phyloP scores from a whole-genome alignment of 148 eudicot genomes.

The Suaeda aralocaspica region DNA sequence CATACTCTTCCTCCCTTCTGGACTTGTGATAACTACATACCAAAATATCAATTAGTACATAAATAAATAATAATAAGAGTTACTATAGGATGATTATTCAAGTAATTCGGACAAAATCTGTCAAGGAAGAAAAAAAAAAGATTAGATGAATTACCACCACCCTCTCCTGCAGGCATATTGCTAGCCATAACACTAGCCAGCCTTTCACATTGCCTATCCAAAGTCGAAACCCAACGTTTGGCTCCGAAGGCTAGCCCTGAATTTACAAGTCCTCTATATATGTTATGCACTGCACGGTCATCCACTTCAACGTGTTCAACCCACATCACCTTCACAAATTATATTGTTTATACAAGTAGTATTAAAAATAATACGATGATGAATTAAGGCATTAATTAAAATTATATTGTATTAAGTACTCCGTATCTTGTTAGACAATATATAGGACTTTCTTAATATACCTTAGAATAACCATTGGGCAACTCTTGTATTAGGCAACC shows the following conservation, averaged over 20 bases:
- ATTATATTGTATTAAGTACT: too few relatives aligned
- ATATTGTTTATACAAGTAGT: neutral
- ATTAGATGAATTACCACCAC: constrained; percentile 50
- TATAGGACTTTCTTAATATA: constrained; percentile 6
- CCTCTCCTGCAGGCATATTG: constrained; percentile 84
- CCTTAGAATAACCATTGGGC: constrained; percentile 92
- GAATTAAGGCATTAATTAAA: too few relatives aligned
- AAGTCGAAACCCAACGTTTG: constrained; percentile 79
- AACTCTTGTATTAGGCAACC: constrained; percentile 87
- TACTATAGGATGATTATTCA: too few relatives aligned
- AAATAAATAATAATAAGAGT: too few relatives aligned
- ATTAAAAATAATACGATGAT: too few relatives aligned
- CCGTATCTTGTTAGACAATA: too few relatives aligned
- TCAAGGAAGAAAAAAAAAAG: too few relatives aligned
- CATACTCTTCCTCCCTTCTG: constrained; percentile 98
- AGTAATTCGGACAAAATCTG: too few relatives aligned
- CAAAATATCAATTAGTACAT: too few relatives aligned
- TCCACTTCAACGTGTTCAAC: constrained; percentile 89
- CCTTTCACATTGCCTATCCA: constrained; percentile 84
- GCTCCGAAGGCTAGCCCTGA: constrained; percentile 90
- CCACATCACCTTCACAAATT: constrained; percentile 60
- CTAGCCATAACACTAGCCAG: constrained; percentile 89
- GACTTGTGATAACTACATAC: constrained; percentile 62
- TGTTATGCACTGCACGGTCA: constrained; percentile 66
- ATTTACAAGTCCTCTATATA: constrained; percentile 63